Conservation (phyloP, 2,329 filamentous ascomycete genomes). For the Exophiala aquamarina region DNA sequence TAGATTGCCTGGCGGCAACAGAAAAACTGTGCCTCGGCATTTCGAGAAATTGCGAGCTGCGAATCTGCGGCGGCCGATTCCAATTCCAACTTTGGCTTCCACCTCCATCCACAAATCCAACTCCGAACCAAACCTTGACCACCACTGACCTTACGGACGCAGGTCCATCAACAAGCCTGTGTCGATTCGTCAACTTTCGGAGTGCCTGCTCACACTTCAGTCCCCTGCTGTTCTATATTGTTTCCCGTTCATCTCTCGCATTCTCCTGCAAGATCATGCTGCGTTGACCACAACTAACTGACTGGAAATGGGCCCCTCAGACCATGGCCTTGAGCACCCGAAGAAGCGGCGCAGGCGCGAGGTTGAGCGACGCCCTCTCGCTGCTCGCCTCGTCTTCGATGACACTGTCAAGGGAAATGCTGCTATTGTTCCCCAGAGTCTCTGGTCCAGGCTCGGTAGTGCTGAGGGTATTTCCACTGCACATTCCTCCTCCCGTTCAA, state of each 20-base stretch:
- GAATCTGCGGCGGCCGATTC: background rate
- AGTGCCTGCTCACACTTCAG: background rate
- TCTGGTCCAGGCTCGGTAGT: slow-evolving; percentile 71
- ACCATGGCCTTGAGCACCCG: slow-evolving; percentile 44
- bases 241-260: background rate
- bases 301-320: slow-evolving; percentile 44
- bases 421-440: slow-evolving; percentile 81
- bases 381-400: slow-evolving; percentile 80
- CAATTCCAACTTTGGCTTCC: background rate
- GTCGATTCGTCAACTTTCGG: background rate
- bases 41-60: background rate
- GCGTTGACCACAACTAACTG: slow-evolving; percentile 2
- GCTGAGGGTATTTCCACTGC: slow-evolving; percentile 44
- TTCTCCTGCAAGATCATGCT: slow-evolving; percentile 7
- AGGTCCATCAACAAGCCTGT: no score
- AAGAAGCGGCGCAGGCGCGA: slow-evolving; percentile 53
- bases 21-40: slow-evolving; percentile 6
- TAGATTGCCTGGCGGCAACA: no score
- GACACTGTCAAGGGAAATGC: slow-evolving; percentile 82
- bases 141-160: background rate
- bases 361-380: slow-evolving; percentile 56
- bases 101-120: background rate
- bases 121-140: background rate
- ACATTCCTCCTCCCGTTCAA: slow-evolving; percentile 11
- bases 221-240: background rate